phyloP scores from a whole-genome alignment of 2,329 filamentous ascomycete genomes.

The Fusarium solani-melongenae region DNA sequence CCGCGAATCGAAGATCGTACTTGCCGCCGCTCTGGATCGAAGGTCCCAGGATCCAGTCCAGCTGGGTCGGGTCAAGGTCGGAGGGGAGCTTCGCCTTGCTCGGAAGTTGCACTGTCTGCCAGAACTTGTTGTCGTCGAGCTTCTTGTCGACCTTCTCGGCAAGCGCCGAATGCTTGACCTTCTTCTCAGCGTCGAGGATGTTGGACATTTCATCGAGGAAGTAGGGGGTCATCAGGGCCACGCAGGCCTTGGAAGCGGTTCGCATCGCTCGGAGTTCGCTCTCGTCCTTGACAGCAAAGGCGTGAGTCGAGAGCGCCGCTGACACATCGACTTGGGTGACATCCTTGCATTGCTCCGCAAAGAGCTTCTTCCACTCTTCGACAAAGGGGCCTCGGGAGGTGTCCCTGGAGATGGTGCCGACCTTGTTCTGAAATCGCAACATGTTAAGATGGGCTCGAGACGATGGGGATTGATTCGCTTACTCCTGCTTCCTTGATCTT shows the following conservation, averaged over 20 bases:
- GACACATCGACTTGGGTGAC: constrained; percentile 90
- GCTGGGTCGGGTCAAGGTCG: constrained; percentile 87
- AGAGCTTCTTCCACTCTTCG: constrained; percentile 94
- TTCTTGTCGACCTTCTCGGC: constrained; percentile 91
- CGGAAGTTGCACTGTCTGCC: constrained; percentile 79
- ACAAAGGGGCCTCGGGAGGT: constrained; percentile 87
- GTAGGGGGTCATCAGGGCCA: constrained; percentile 93
- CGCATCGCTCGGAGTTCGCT: constrained; percentile 93
- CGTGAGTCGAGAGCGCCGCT: constrained; percentile 81
- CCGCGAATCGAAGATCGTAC: constrained; percentile 87
- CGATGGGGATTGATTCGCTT: constrained; percentile 52
- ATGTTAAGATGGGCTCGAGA: constrained; percentile 20
- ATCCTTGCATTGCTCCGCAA: constrained; percentile 82
- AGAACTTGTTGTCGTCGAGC: constrained; percentile 93
- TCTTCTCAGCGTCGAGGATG: constrained; percentile 95
- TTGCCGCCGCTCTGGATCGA: constrained; percentile 95
- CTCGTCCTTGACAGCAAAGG: constrained; percentile 94
- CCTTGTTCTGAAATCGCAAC: constrained; percentile 74
- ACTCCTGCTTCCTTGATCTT: constrained; percentile 89
- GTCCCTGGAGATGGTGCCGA: constrained; percentile 88
- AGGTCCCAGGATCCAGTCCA: constrained; percentile 94
- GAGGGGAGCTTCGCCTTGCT: constrained; percentile 80
- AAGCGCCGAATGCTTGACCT: constrained; percentile 88
- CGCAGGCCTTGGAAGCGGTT: constrained; percentile 92
- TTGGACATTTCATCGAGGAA: constrained; percentile 99